Evolutionary conservation across 441 rosid species (phyloP), one percentile per base, ranked within the genome.

Genomic region (Croton setiger): DNA sequence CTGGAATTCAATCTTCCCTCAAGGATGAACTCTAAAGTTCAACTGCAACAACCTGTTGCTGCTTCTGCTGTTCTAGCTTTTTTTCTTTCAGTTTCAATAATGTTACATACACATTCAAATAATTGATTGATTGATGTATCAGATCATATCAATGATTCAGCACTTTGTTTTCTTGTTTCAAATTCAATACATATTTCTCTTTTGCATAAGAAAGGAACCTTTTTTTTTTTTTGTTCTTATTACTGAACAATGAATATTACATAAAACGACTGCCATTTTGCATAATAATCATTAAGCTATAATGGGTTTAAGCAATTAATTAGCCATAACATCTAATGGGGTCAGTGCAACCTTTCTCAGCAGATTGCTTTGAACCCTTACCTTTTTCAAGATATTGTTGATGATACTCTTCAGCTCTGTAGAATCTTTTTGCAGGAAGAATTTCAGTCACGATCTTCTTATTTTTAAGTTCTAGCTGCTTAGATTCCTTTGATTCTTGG

Each of bases 241-340:
- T 52, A n/a, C 31, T 27, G 52, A 48, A 39, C 17, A 12, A 15
- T n/a, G n/a, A n/a, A n/a, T 12, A 47, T 48, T 48, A 13, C 52
- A 48, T 17, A 48, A 48, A 48, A 13, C 43, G 20, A 48, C 6
- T 15, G 18, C 52, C 52, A 13, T 3, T 48, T 4, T 48, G 18
- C 52, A 48, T 48, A 15, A 15, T 15, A 48, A 15, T 18, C 20
- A 48, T 48, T 48, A 14, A 14, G 20, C 52, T 14, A 48, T n/a
- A 48, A 17, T 7, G 15, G 52, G 18, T 17, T n/a, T 48, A 15
- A 45, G 52, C 20, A 4, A 9, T 9, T 9, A 48, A 48, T 84
- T 80, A 93, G 57, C 97, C 98, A 37, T 91, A 89, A 83, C 97
- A 93, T 55, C 88, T 83, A 70, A 93, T 93, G 10, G 96, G 90